These are phyloP conservation scores for Trichoderma cornu-damae DNA, from an alignment of 2,329 filamentous ascomycete species.

Conservation along the genomic window DNA sequence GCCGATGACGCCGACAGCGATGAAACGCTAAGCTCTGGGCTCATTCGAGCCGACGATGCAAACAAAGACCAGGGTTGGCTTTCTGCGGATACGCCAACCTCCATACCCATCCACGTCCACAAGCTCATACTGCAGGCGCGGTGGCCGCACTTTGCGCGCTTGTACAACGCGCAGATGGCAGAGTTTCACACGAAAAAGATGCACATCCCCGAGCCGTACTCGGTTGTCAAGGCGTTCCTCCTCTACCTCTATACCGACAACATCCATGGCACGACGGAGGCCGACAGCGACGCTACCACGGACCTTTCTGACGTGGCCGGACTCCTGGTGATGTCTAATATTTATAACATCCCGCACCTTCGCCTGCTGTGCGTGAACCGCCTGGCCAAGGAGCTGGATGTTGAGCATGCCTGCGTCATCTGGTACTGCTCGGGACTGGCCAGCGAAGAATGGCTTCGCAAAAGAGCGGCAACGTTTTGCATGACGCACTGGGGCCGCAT, in stretches of 20 bases:
- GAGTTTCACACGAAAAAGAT: slow-evolving; percentile 96
- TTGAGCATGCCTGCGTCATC: slow-evolving; percentile 89
- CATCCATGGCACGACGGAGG: slow-evolving; percentile 55
- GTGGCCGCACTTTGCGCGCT: slow-evolving; percentile 91
- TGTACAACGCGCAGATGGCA: slow-evolving; percentile 92
- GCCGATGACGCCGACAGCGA: slow-evolving; percentile 70
- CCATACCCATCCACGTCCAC: slow-evolving; percentile 86
- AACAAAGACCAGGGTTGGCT: slow-evolving; percentile 51
- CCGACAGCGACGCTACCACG: slow-evolving; percentile 65
- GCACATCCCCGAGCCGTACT: slow-evolving; percentile 96
- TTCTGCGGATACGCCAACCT: slow-evolving; percentile 59
- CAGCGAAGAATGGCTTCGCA: slow-evolving; percentile 88
- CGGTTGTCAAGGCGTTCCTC: slow-evolving; percentile 87
- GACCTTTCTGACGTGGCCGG: slow-evolving; percentile 83
- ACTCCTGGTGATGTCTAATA: slow-evolving; percentile 93
- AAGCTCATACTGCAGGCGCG: slow-evolving; percentile 89
- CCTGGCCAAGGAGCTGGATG: slow-evolving; percentile 82
- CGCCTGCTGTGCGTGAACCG: slow-evolving; percentile 87
- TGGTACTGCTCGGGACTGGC: slow-evolving; percentile 92
- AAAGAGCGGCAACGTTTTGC: slow-evolving; percentile 81
- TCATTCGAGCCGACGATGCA: slow-evolving; percentile 42
- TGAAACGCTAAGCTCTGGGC: slow-evolving; percentile 51
- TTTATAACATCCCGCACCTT: slow-evolving; percentile 94
- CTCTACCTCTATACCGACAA: slow-evolving; percentile 97
- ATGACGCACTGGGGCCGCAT: slow-evolving; percentile 92